These are phyloP conservation scores for Calonectria pseudoreteaudii DNA, from an alignment of 2,329 filamentous ascomycete species.

Conservation along the genomic window DNA sequence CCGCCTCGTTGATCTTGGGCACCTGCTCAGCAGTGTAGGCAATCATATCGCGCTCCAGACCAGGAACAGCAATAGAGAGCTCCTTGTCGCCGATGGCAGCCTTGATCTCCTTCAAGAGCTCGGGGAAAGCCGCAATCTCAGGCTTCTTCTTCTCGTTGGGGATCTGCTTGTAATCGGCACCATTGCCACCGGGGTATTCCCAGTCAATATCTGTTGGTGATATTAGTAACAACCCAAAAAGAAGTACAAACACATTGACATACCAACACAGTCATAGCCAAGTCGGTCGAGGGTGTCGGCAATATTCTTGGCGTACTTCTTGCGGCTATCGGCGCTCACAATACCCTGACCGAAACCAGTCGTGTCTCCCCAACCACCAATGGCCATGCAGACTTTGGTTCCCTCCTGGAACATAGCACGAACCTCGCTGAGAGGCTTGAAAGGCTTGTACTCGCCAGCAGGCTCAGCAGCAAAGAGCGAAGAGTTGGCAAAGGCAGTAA, in stretches of 20 bases:
- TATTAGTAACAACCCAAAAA: background rate
- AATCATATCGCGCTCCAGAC: slow-evolving; percentile 72
- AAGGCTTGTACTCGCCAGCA: slow-evolving; percentile 60
- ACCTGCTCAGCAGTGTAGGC: slow-evolving; percentile 69
- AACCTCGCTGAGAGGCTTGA: slow-evolving; percentile 62
- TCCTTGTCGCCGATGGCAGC: slow-evolving; percentile 68
- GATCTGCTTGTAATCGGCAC: slow-evolving; percentile 73
- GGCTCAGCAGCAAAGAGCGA: slow-evolving; percentile 58
- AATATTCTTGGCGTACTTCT: slow-evolving; percentile 68
- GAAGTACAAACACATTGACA: slow-evolving; percentile 28
- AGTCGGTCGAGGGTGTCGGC: slow-evolving; percentile 63
- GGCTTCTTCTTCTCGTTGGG: slow-evolving; percentile 69
- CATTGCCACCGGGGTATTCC: slow-evolving; percentile 74
- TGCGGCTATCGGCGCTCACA: slow-evolving; percentile 58
- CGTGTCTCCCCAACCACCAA: slow-evolving; percentile 75
- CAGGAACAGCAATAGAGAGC: slow-evolving; percentile 76
- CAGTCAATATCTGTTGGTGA: slow-evolving; percentile 70
- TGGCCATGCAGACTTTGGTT: slow-evolving; percentile 72
- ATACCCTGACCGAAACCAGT: slow-evolving; percentile 65
- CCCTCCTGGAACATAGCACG: slow-evolving; percentile 64
- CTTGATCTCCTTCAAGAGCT: slow-evolving; percentile 70
- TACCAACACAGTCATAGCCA: slow-evolving; percentile 71
- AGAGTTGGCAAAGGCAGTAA: slow-evolving; percentile 66
- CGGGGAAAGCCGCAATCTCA: slow-evolving; percentile 72
- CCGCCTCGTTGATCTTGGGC: slow-evolving; percentile 67